Evolutionary conservation across 2,329 filamentous ascomycete species (phyloP).

Genomic region (Penicillium oxalicum): DNA sequence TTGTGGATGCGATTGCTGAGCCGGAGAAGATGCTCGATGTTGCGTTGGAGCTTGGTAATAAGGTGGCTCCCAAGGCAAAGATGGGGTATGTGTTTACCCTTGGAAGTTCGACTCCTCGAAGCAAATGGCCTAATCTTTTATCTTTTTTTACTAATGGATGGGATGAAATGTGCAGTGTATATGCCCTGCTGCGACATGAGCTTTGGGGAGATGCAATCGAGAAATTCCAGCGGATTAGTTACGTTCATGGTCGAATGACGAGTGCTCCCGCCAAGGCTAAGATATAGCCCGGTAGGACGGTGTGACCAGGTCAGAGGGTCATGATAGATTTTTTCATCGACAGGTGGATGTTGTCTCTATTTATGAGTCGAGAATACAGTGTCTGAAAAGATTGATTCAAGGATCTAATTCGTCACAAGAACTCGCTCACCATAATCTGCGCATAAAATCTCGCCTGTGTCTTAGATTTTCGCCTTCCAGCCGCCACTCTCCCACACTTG

Average conservation of each 20-base stretch:
- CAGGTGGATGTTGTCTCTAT: too few species aligned
- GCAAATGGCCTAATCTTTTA: too few species aligned
- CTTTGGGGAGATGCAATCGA: conserved; percentile 50
- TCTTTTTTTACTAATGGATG: background rate
- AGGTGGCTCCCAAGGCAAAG: conserved; percentile 35
- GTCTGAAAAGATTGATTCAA: too few species aligned
- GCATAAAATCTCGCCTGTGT: too few species aligned
- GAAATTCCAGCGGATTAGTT: conserved; percentile 48
- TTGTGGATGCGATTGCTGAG: conserved; percentile 48
- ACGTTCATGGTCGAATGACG: conserved; percentile 44
- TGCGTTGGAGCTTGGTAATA: conserved; percentile 41
- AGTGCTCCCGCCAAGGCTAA: conserved; percentile 17
- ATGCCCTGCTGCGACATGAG: conserved; percentile 47
- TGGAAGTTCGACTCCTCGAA: too few species aligned
- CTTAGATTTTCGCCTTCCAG: conserved; percentile 11
- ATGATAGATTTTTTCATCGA: too few species aligned
- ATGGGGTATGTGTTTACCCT: conserved; percentile 17
- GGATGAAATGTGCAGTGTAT: conserved; percentile 32
- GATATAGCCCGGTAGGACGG: conserved; percentile 5
- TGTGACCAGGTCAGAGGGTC: too few species aligned
- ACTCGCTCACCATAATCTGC: too few species aligned
- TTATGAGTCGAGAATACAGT: too few species aligned
- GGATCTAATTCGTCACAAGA: too few species aligned
- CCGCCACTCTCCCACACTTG: conserved; percentile 25
- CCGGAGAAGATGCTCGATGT: conserved; percentile 46